These are phyloP conservation scores for Fusarium camptoceras DNA, from an alignment of 2,329 filamentous ascomycete genomes.

Conservation along the genomic window DNA sequence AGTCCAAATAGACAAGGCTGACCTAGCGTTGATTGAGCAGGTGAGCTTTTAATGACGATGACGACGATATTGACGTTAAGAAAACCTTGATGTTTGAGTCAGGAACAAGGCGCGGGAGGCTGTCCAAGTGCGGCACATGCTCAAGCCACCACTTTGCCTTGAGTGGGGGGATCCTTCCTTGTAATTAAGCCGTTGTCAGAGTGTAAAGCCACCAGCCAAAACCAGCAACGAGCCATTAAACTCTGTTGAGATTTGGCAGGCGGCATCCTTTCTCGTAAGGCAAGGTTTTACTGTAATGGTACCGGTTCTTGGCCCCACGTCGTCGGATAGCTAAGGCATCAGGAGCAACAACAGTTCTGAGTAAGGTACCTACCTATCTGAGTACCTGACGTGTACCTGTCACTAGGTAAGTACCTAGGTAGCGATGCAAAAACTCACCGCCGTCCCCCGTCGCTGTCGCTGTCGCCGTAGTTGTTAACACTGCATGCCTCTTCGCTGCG, in stretches of 20 bases:
- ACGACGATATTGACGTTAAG: slow-evolving; percentile 11
- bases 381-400: slow-evolving; percentile 3
- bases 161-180: slow-evolving; percentile 27
- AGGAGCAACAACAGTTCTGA: not conserved
- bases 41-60: slow-evolving; percentile 4
- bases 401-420: not conserved
- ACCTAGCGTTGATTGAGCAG: not conserved
- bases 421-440: slow-evolving; percentile 19
- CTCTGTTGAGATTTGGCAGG: slow-evolving; percentile 34
- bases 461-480: not conserved
- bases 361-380: not conserved
- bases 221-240: slow-evolving; percentile 18
- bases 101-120: slow-evolving; percentile 35
- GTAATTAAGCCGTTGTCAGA: slow-evolving; percentile 34
- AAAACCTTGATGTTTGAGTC: slow-evolving; percentile 36
- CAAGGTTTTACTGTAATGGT: not conserved
- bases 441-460: slow-evolving; percentile 1
- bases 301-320: not conserved
- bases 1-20: slow-evolving; percentile 14
- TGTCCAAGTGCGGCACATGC: slow-evolving; percentile 33
- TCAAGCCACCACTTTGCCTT: slow-evolving; percentile 32
- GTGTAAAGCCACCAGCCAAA: slow-evolving; percentile 28
- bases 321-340: not conserved
- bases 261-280: slow-evolving; percentile 15
- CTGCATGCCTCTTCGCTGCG: not conserved